Evolutionary conservation across 2,329 filamentous ascomycete genomes (phyloP).

Genomic region (Arthrocladium fulminans): DNA sequence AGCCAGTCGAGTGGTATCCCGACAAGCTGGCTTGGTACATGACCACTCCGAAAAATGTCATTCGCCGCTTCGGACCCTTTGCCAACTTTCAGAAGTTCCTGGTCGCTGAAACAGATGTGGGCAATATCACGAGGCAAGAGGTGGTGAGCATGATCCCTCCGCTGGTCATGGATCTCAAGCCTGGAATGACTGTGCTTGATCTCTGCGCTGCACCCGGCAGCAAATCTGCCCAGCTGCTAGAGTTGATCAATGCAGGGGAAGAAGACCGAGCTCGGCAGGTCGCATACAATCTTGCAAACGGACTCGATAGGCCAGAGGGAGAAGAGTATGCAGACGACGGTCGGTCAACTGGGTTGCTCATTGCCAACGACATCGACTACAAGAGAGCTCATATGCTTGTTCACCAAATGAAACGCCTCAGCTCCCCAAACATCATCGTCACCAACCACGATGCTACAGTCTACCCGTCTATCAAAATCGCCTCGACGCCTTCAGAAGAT

Average conservation of each 20-base stretch:
- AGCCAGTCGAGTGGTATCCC: conserved; percentile 82
- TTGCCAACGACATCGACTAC: conserved; percentile 95
- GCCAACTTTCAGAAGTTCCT: conserved; percentile 95
- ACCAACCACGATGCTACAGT: conserved; percentile 97
- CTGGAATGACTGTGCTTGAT: conserved; percentile 87
- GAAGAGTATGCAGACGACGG: conserved; percentile 63
- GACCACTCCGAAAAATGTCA: conserved; percentile 93
- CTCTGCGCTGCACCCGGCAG: conserved; percentile 95
- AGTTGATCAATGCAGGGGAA: conserved; percentile 88
- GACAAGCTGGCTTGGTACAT: conserved; percentile 94
- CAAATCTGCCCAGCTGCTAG: conserved; percentile 90
- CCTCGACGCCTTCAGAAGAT: conserved; percentile 45
- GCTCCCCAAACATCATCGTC: conserved; percentile 91
- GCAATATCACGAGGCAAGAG: conserved; percentile 95
- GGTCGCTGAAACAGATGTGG: conserved; percentile 91
- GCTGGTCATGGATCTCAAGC: conserved; percentile 79
- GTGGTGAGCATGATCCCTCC: conserved; percentile 99
- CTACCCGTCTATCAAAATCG: conserved; percentile 86
- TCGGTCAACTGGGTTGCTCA: conserved; percentile 78
- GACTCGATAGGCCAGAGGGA: conserved; percentile 47
- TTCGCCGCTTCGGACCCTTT: conserved; percentile 89
- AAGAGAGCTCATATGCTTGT: conserved; percentile 95
- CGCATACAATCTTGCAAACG: conserved; percentile 53
- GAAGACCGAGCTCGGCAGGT: conserved; percentile 73
- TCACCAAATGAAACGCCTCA: conserved; percentile 93